phyloP scores from a whole-genome alignment of 345 rosid genomes.

The Kernera saxatilis region DNA sequence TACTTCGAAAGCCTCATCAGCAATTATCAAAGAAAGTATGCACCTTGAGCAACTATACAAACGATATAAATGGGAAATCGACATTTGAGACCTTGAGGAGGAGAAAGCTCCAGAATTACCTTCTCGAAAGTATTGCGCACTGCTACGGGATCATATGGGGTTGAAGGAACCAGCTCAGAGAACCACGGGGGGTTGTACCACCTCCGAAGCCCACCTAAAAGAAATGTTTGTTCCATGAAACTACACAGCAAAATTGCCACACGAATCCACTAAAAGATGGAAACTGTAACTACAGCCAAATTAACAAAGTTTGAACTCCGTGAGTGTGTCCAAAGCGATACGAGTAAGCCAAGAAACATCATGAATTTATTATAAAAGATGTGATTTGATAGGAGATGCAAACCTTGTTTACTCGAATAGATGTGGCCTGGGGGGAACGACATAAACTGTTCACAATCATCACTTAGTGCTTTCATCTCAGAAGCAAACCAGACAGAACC shows the following conservation, averaged over 20 bases:
- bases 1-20: background rate
- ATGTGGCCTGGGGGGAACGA: conserved; percentile 71
- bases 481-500: conserved; percentile 92
- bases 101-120: conserved; percentile 34
- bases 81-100: background rate
- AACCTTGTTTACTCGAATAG: conserved; percentile 91
- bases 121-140: conserved; percentile 61
- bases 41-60: background rate
- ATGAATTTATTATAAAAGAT: background rate
- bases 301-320: background rate
- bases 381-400: conserved; percentile 6
- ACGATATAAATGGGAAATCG: background rate
- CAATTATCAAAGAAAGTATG: background rate
- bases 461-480: conserved; percentile 89
- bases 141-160: conserved; percentile 50
- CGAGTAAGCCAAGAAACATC: background rate
- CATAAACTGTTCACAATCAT: conserved; percentile 74
- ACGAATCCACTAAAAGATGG: background rate
- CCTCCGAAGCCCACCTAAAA: conserved; percentile 63
- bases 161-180: conserved; percentile 61
- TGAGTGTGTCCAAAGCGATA: background rate
- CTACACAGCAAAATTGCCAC: background rate
- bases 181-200: conserved; percentile 83
- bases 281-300: background rate
- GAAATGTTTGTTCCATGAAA: conserved; percentile 11